These are phyloP conservation scores for Trametes hirsuta DNA, from an alignment of 1,284 basidiomycete genomes.

Conservation along the genomic window DNA sequence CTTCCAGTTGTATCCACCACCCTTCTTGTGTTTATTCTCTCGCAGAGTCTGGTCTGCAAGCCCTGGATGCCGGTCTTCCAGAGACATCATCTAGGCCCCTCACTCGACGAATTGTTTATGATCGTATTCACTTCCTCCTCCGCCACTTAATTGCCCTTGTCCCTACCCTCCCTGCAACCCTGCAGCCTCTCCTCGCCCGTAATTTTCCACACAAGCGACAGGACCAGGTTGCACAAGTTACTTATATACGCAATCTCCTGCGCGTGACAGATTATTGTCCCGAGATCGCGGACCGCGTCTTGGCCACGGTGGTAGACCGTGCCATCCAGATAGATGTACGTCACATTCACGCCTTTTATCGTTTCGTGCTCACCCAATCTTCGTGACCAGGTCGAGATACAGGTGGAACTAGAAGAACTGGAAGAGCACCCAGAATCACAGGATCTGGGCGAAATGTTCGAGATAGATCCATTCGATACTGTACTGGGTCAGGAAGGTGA, in stretches of 20 bases:
- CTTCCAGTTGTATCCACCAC: neutral
- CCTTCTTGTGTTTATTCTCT: slow-evolving; percentile 14
- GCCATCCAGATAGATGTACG: slow-evolving; percentile 94
- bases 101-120: slow-evolving; percentile 84
- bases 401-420: slow-evolving; percentile 92
- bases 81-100: slow-evolving; percentile 71
- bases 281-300: slow-evolving; percentile 84
- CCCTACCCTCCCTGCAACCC: slow-evolving; percentile 84
- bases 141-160: slow-evolving; percentile 86
- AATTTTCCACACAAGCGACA: slow-evolving; percentile 96
- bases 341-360: slow-evolving; percentile 18
- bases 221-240: slow-evolving; percentile 77
- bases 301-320: slow-evolving; percentile 86
- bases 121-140: slow-evolving; percentile 86
- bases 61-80: slow-evolving; percentile 55
- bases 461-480: slow-evolving; percentile 84
- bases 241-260: slow-evolving; percentile 92
- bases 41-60: slow-evolving; percentile 71
- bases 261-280: slow-evolving; percentile 89
- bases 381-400: slow-evolving; percentile 84
- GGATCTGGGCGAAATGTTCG: slow-evolving; percentile 69
- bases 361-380: slow-evolving; percentile 6
- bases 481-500: slow-evolving; percentile 74
- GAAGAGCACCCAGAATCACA: slow-evolving; percentile 68
- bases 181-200: slow-evolving; percentile 83